phyloP scores from a whole-genome alignment of 768 basidiomycete genomes.

The Amanita subjunquillea region DNA sequence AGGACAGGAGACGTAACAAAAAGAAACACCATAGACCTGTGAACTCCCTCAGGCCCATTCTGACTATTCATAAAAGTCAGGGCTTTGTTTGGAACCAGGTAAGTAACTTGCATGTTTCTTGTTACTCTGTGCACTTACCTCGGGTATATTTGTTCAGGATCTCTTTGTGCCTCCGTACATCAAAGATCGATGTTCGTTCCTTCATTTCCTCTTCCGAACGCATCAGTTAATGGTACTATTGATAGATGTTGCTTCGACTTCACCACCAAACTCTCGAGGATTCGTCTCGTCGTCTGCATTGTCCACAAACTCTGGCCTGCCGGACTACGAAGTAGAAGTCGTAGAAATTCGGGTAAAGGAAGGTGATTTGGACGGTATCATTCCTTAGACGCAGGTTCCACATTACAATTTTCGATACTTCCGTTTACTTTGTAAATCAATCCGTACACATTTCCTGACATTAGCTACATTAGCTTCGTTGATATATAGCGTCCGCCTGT shows the following conservation, averaged over 20 bases:
- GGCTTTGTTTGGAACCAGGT: conserved; percentile 93
- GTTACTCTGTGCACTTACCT: neutral
- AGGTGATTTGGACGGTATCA: conserved; percentile 67
- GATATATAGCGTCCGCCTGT: neutral
- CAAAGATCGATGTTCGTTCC: conserved; percentile 76
- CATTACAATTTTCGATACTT: neutral
- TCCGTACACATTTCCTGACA: neutral
- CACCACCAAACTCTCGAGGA: conserved; percentile 59
- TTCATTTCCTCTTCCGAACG: conserved; percentile 11
- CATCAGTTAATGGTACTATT: neutral
- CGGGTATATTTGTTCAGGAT: conserved; percentile 35
- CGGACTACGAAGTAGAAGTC: conserved; percentile 78
- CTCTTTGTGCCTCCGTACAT: conserved; percentile 83
- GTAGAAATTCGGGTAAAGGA: conserved; percentile 80
- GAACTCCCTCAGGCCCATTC: conserved; percentile 65
- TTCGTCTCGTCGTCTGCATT: conserved; percentile 62
- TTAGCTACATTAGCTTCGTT: neutral
- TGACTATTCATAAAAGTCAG: conserved; percentile 81
- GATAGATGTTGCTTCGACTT: conserved; percentile 74
- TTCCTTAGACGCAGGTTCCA: conserved; percentile 31
- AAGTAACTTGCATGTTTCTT: conserved; percentile 14
- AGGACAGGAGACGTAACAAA: conserved; percentile 34
- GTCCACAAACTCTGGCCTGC: conserved; percentile 54
- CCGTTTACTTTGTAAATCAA: neutral
- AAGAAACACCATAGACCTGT: conserved; percentile 47